Percentiles rank a stretch among this genome's conserved stretches.
Conservation (phyloP, 495 filamentous ascomycete genomes). For the Penicillium maclennaniae region DNA sequence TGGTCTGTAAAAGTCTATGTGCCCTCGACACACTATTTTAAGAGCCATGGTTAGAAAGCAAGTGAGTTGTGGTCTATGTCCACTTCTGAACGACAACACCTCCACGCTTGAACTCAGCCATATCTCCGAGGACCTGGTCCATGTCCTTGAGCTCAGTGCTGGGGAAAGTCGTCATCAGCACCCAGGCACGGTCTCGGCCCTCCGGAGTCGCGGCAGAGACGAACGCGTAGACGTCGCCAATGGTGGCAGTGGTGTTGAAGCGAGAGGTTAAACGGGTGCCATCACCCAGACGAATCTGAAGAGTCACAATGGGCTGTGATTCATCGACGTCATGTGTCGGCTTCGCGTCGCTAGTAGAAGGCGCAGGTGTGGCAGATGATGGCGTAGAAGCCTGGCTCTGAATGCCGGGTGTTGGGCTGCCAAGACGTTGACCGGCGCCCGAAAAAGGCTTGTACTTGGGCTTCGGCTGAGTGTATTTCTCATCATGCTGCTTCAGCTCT, state of each 20-base stretch:
- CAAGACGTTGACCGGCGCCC: conserved; percentile 80
- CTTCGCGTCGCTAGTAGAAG: conserved; percentile 25
- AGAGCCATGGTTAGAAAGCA: neutral
- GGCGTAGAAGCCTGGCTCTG: conserved; percentile 36
- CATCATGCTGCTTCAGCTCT: conserved; percentile 78
- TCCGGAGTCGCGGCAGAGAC: conserved; percentile 63
- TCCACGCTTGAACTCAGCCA: conserved; percentile 77
- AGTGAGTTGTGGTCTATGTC: conserved; percentile 40
- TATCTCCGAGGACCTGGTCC: conserved; percentile 61
- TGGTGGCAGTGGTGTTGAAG: conserved; percentile 88
- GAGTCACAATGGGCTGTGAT: conserved; percentile 68
- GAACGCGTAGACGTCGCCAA: conserved; percentile 88
- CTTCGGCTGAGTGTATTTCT: conserved; percentile 78
- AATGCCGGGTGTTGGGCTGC: conserved; percentile 78
- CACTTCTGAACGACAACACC: conserved; percentile 90
- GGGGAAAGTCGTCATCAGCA: conserved; percentile 92
- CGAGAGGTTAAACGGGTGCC: conserved; percentile 80
- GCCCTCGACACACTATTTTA: conserved; percentile 3
- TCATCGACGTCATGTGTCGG: conserved; percentile 61
- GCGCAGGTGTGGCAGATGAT: conserved; percentile 30
- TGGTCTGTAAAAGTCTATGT: neutral
- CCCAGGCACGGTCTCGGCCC: conserved; percentile 61
- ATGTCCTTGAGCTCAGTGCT: conserved; percentile 87
- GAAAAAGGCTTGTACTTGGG: conserved; percentile 84
- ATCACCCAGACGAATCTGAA: conserved; percentile 88